A percentile compares a stretch with the other conserved stretches of the same genome.
phyloP scores from a whole-genome alignment of 1,139 yeast genomes.

The Candida tropicalis region DNA sequence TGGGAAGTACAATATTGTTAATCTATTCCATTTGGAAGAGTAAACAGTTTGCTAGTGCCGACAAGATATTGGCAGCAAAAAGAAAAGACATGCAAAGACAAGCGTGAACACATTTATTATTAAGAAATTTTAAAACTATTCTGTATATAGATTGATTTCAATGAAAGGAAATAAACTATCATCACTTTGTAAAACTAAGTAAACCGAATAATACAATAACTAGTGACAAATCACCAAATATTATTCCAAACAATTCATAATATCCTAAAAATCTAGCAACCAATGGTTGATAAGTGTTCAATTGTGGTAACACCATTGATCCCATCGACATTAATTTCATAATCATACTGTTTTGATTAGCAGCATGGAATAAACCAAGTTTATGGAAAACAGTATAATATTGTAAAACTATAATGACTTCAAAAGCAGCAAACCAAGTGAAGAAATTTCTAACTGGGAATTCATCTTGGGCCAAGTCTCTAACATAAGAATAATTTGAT shows the following conservation, averaged over 20 bases:
- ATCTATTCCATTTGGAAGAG: conserved; percentile 35
- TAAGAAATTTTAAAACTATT: background rate
- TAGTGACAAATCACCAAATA: conserved; percentile 41
- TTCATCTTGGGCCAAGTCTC: conserved; percentile 20
- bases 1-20: conserved; percentile 69
- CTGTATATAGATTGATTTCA: background rate
- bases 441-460: conserved; percentile 27
- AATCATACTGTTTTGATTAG: conserved; percentile 25
- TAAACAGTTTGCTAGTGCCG: conserved; percentile 38
- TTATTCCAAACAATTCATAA: conserved; percentile 40
- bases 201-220: conserved; percentile 45
- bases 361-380: conserved; percentile 25
- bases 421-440: conserved; percentile 34
- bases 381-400: conserved; percentile 35
- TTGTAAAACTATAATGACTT: conserved; percentile 36
- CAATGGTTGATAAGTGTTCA: conserved; percentile 32
- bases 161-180: background rate
- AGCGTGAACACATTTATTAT: background rate
- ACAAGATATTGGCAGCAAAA: conserved; percentile 44
- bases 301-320: conserved; percentile 40
- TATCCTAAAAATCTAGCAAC: conserved; percentile 35
- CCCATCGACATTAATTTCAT: conserved; percentile 36
- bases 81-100: conserved; percentile 36
- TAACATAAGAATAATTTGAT: conserved; percentile 32
- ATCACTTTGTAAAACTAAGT: conserved; percentile 24